phyloP scores from a whole-genome alignment of 208 protist species.

The Trypanosoma conorhini region DNA sequence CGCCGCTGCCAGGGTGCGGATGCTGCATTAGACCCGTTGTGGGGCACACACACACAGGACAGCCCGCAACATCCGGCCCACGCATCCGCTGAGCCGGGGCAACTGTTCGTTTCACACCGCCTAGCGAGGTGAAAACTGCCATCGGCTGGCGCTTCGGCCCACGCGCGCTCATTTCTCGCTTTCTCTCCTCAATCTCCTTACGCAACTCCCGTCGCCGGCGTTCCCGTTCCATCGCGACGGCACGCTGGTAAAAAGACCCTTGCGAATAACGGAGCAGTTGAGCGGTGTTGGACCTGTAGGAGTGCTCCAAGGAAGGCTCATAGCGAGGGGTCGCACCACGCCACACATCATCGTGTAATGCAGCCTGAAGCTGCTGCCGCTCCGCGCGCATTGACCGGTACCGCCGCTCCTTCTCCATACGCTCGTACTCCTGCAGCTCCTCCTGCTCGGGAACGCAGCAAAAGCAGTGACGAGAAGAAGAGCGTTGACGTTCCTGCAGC shows the following conservation, averaged over 20 bases:
- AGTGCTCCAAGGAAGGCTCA: neutral
- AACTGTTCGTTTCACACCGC: neutral
- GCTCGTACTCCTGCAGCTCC: slow-evolving; percentile 55
- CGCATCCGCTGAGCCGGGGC: neutral
- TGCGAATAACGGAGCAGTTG: slow-evolving; percentile 65
- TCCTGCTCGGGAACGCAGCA: slow-evolving; percentile 72
- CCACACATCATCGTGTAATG: slow-evolving; percentile 25
- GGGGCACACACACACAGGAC: neutral
- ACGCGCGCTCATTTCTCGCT: slow-evolving; percentile 36
- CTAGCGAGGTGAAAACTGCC: neutral
- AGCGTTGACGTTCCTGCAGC: neutral
- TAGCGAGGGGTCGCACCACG: neutral
- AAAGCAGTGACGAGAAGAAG: slow-evolving; percentile 33
- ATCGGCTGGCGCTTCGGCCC: slow-evolving; percentile 9
- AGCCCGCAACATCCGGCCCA: neutral
- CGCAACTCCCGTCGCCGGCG: slow-evolving; percentile 60
- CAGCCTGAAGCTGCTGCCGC: slow-evolving; percentile 28
- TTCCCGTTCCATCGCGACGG: slow-evolving; percentile 51
- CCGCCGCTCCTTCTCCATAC: slow-evolving; percentile 49
- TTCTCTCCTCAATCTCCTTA: slow-evolving; percentile 59
- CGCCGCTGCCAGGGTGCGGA: neutral
- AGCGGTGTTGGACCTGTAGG: slow-evolving; percentile 53
- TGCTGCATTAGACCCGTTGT: slow-evolving; percentile 17
- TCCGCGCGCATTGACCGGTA: slow-evolving; percentile 41
- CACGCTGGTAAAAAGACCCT: slow-evolving; percentile 48